phyloP scores from a whole-genome alignment of 2,329 filamentous ascomycete genomes.

The Cyphellophora attinorum region DNA sequence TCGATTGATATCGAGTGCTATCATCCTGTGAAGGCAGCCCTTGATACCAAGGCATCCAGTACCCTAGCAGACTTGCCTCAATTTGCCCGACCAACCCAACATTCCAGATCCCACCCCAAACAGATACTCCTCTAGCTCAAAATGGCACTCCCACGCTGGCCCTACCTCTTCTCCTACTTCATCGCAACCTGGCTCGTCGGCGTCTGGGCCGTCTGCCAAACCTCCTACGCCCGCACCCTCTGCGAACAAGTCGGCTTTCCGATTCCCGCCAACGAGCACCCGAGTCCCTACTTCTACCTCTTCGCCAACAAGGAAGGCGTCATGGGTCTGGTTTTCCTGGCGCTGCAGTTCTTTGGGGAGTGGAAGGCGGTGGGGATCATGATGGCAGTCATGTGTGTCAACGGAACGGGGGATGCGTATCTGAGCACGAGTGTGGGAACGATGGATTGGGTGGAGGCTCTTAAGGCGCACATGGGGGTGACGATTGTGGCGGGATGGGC shows the following conservation, averaged over 20 bases:
- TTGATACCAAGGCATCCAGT: too few relatives aligned
- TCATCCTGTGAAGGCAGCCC: too few relatives aligned
- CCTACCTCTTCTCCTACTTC: neutral
- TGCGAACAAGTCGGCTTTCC: neutral
- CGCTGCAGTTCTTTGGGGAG: neutral
- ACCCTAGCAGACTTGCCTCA: too few relatives aligned
- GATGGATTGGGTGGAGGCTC: too few relatives aligned
- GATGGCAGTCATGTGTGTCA: neutral
- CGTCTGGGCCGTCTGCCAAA: neutral
- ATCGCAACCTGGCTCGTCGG: neutral
- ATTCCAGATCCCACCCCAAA: too few relatives aligned
- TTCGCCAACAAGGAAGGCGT: slow-evolving; percentile 1
- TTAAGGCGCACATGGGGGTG: too few relatives aligned
- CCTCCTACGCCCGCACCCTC: neutral
- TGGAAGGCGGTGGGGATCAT: slow-evolving; percentile 1
- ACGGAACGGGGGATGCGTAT: neutral
- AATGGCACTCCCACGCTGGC: neutral
- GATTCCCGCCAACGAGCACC: neutral
- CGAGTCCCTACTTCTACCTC: neutral
- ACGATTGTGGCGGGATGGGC: too few relatives aligned
- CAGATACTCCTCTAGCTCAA: too few relatives aligned
- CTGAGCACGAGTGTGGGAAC: too few relatives aligned
- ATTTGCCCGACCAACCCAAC: too few relatives aligned
- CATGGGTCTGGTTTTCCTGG: neutral
- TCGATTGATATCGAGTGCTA: too few relatives aligned